phyloP scores from a whole-genome alignment of 116 monocot genomes.

The Trichopus zeylanicus region DNA sequence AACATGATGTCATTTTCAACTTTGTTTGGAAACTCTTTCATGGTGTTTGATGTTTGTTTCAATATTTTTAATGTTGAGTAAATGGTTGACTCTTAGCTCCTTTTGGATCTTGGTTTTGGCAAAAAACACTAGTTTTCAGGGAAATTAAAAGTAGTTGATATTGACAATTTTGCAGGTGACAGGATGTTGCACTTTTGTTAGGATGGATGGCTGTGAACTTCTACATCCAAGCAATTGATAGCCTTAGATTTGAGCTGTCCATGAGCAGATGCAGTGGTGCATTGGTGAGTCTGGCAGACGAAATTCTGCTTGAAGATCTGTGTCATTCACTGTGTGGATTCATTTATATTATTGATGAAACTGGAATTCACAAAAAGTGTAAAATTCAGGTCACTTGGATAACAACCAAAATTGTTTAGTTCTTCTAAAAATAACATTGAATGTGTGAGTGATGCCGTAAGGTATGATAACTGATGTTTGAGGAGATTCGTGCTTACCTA shows the following conservation, averaged over 20 bases:
- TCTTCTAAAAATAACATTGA: too few relatives aligned
- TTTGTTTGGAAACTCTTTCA: too few relatives aligned
- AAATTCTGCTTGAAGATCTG: conserved; percentile 69
- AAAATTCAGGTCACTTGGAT: too few relatives aligned
- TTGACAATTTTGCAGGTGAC: conserved; percentile 72
- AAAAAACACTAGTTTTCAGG: too few relatives aligned
- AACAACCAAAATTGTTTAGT: too few relatives aligned
- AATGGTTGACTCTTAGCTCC: too few relatives aligned
- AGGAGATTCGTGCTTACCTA: neutral
- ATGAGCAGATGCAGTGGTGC: conserved; percentile 71
- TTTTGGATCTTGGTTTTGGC: too few relatives aligned
- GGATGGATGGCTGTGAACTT: conserved; percentile 96
- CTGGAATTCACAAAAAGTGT: neutral
- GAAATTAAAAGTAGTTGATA: too few relatives aligned
- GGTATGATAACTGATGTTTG: neutral
- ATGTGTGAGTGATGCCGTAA: too few relatives aligned
- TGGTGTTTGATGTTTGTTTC: too few relatives aligned
- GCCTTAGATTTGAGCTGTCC: conserved; percentile 89
- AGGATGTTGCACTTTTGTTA: conserved; percentile 77
- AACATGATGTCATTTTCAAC: too few relatives aligned
- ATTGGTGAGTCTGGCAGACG: conserved; percentile 58
- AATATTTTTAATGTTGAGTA: too few relatives aligned
- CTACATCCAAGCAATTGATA: conserved; percentile 80
- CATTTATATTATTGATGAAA: neutral
- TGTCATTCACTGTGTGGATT: neutral